These are phyloP conservation scores for Mycena olivaceomarginata DNA, from an alignment of 768 basidiomycete genomes.

Conservation along the genomic window DNA sequence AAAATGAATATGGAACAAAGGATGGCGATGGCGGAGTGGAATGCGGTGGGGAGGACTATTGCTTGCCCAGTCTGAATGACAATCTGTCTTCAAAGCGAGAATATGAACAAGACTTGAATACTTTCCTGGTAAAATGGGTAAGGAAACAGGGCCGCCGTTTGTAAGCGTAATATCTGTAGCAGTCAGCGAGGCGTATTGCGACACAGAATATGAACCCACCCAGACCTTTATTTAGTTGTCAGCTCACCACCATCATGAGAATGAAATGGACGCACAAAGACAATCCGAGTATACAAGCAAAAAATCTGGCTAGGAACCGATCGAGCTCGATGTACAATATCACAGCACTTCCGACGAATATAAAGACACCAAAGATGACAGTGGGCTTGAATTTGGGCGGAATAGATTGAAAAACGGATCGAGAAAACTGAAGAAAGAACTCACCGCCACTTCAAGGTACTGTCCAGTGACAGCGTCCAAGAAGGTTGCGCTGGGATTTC, in stretches of 20 bases:
- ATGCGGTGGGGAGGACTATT: conserved; percentile 73
- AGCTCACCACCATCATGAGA: not conserved
- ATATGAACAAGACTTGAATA: not conserved
- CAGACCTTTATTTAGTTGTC: conserved; percentile 47
- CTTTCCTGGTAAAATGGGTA: conserved; percentile 76
- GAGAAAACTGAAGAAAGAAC: conserved; percentile 40
- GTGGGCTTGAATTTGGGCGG: conserved; percentile 64
- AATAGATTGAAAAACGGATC: not conserved
- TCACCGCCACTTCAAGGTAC: conserved; percentile 72
- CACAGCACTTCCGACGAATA: conserved; percentile 76
- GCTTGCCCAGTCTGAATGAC: conserved; percentile 65
- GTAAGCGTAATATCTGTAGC: conserved; percentile 74
- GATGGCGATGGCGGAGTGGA: conserved; percentile 77
- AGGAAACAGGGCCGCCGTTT: conserved; percentile 77
- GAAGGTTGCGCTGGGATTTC: conserved; percentile 60
- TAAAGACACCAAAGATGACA: conserved; percentile 75
- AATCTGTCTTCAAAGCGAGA: conserved; percentile 27
- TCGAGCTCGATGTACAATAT: conserved; percentile 78
- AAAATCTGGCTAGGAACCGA: conserved; percentile 78
- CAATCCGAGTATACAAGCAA: conserved; percentile 77
- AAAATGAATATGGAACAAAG: conserved; percentile 73
- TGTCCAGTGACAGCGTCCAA: conserved; percentile 66
- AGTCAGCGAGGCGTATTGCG: not conserved
- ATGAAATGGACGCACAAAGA: conserved; percentile 58
- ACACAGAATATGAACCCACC: conserved; percentile 58